Evolutionary conservation across 2,329 filamentous ascomycete species (phyloP).

Genomic region (Knoxdaviesia capensis): DNA sequence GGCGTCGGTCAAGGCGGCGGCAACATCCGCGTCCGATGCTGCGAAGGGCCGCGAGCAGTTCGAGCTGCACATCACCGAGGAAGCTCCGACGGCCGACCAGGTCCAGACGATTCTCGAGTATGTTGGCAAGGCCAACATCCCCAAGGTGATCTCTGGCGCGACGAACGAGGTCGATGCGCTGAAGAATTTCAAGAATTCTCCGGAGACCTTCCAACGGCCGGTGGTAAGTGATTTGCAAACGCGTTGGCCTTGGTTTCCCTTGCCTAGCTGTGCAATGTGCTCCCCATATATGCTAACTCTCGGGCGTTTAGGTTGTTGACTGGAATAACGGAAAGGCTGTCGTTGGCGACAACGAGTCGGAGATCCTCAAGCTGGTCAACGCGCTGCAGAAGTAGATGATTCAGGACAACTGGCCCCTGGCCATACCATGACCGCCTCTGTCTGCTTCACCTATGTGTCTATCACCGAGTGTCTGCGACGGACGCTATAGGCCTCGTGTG

Average conservation of each 20-base stretch:
- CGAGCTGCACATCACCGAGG: conserved; percentile 69
- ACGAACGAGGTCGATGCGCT: conserved; percentile 56
- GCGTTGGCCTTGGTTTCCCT: no score
- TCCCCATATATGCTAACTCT: conserved; percentile 9
- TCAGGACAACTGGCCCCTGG: no score
- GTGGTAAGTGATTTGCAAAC: conserved; percentile 35
- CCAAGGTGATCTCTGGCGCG: conserved; percentile 51
- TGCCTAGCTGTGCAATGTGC: no score
- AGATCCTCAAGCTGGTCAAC: conserved; percentile 67
- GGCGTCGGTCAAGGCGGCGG: conserved; percentile 46
- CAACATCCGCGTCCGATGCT: conserved; percentile 22
- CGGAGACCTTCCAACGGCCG: conserved; percentile 50
- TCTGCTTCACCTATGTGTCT: no score
- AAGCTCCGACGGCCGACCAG: conserved; percentile 62
- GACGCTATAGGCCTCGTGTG: no score
- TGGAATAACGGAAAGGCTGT: conserved; percentile 81
- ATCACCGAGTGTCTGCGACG: no score
- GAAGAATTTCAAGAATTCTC: conserved; percentile 53
- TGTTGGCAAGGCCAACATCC: conserved; percentile 41
- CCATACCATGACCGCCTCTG: no score
- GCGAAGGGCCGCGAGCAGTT: conserved; percentile 42
- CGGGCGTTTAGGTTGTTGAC: conserved; percentile 43
- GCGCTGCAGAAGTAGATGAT: conserved; percentile 17
- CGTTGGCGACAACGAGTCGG: conserved; percentile 63
- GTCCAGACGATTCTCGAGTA: conserved; percentile 71